Evolutionary conservation across 257 asterid species (phyloP), one percentile per base, ranked within the genome.

Genomic region (Scutellaria minor): DNA sequence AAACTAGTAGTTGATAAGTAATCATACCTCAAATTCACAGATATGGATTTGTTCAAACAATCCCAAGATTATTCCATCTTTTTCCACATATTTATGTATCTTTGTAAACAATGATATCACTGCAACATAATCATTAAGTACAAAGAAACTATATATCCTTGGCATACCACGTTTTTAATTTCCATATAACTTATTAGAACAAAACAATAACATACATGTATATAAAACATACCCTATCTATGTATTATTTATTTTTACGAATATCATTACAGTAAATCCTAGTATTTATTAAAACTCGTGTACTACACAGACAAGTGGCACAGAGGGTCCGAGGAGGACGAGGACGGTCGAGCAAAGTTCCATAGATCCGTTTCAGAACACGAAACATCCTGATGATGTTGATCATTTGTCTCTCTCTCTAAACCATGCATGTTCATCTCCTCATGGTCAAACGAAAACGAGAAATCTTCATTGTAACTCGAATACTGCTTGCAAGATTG

Each of bases 271-370:
- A 12, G 52, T 69, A 46, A 64, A 64, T 54, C 56, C 47, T 57
- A 72, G 12, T 69, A 50, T 14, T 14, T 2, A 2, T 3, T 31
- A 31, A 15, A 44, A 40, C 7, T 14, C 9, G 15, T 10, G 1
- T 9, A 72, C 78, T 73, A 92, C 60, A 84, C 89, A 0, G 98
- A 89, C 85, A 90, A 70, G 78, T 87, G 98, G 76, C 87, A 89
- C 1, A 89, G 76, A 4, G 93, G 96, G 77, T 89, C 88, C 3
- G 92, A 80, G 5, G 85, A 81, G 5, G 87, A 79, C 6, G 92
- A 84, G 0, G 96, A 82, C 0, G 93, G 79, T 14, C 85, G 71
- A 7, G 79, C 84, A 8, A 86, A 86, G 83, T 76, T 75, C 98
- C 98, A 93, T 14, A 91, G 80, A 76, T 86, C 92, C 4, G 83